Base-by-base conservation (phyloP, 306 rosid genomes). In the Sicyos edulis region DNA sequence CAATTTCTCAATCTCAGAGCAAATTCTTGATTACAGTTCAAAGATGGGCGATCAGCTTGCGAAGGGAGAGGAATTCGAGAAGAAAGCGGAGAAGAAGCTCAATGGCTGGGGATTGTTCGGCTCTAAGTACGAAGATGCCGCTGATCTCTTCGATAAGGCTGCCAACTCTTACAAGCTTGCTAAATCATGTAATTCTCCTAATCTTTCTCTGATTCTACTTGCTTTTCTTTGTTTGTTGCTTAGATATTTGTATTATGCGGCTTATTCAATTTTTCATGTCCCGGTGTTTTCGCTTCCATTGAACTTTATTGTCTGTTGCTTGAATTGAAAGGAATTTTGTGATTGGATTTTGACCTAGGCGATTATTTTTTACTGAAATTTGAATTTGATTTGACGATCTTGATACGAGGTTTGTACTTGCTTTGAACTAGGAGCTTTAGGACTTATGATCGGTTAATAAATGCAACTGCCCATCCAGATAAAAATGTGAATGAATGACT, bases 61-160 rank as follows among this genome's bases (percentile, higher is more conserved):
- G 0, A 87, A 71, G 74, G 99, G 83, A 0, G 88, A 91, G 34
- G 96, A 91, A 1, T 93, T 86, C 74, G 95, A 82, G 76, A 91
- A 80, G 80, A 91, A 88, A 80, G 99, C 96, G 3, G 99, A 88
- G 85, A 91, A 88, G 84, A 93, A 91, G 83, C 92, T 93, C 49
- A 71, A 2, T 42, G 79, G 97, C 7, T 93, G 97, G 99, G 92
- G 87, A 56, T 83, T 93, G 55, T 91, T 93, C 42, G 73, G 95
- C 69, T 84, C 91, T 70, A 93, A 93, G 76, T 82, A 81, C 70
- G 97, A 91, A 50, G 96, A 93, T 67, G 99, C 99, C 14, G 85
- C 96, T 63, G 99, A 93, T 80, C 97, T 93, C 86, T 93, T 78
- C 78, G 99, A 91, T 37, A 91, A 89, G 82, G 86, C 99, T 10